Conservation (phyloP, 495 filamentous ascomycete species). For the Neurospora discreta region DNA sequence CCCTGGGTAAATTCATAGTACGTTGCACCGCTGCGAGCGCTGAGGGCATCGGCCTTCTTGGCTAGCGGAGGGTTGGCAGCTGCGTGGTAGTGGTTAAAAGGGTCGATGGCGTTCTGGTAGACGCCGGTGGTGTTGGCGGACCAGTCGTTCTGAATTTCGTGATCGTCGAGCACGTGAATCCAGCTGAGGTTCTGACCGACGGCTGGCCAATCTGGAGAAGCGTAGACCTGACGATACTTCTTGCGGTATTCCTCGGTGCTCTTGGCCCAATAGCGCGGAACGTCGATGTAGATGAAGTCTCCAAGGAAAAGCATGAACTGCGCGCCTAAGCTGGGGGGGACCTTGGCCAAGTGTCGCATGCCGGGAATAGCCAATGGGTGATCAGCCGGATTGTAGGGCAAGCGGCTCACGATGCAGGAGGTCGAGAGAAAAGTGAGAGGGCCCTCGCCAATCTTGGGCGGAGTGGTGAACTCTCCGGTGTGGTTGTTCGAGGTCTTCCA, state of each 20-base stretch:
- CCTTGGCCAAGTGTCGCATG: constrained; percentile 54
- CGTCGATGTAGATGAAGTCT: constrained; percentile 98
- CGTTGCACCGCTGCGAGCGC: constrained; percentile 41
- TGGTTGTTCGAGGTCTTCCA: constrained; percentile 77
- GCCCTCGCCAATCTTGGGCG: constrained; percentile 49
- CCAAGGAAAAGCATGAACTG: constrained; percentile 97
- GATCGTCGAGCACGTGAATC: constrained; percentile 94
- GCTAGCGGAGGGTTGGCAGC: constrained; percentile 67
- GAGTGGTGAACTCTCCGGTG: constrained; percentile 62
- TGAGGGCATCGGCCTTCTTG: constrained; percentile 23
- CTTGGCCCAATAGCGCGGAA: constrained; percentile 66
- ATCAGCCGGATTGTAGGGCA: constrained; percentile 73
- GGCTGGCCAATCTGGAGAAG: constrained; percentile 75
- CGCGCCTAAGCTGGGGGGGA: constrained; percentile 51
- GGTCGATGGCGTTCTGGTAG: constrained; percentile 67
- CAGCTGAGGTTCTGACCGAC: constrained; percentile 68
- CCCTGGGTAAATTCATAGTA: constrained; percentile 85
- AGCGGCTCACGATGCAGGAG: constrained; percentile 80
- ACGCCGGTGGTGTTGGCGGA: constrained; percentile 59
- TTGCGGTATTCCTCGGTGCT: constrained; percentile 65
- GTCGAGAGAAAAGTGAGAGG: constrained; percentile 81
- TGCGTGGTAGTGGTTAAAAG: constrained; percentile 77
- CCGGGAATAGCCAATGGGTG: constrained; percentile 77
- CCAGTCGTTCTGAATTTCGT: constrained; percentile 94
- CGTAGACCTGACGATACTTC: constrained; percentile 88